Evolutionary conservation across 108 stramenopile genomes (phyloP), one percentile per base, ranked within the genome.

Genomic region (Skeletonema potamos): DNA sequence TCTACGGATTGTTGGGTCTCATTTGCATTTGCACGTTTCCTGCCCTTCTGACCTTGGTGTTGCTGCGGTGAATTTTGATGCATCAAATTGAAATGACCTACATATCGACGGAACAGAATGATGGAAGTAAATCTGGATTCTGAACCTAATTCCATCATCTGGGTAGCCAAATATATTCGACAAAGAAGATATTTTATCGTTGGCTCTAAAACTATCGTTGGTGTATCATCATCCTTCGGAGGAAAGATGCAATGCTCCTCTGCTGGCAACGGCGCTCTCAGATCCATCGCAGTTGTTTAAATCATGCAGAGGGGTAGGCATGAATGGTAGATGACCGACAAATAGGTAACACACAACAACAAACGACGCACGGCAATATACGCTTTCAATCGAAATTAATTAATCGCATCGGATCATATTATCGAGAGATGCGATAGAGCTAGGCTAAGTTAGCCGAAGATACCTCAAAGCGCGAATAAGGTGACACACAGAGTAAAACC

Each of bases 31-130:
- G 62, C 12, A 63, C 4, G 11, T 5, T 57, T 69, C 18, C 60
- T 61, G 39, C 62, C 46, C 24, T 73, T 33, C 18, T 66, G 66
- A 4, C 15, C 26, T 43, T 33, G 15, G 37, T 13, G 82, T 64
- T 24, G 43, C 37, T 63, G 32, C 26, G 3, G 18, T 4, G 0
- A 39, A 7, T 17, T 30, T 7, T 27, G 62, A 17, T 32, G 32
- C 9, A 72, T 41, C 13, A 59, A 59, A 18, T 44, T 27, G 26
- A 76, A 77, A 22, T 60, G 64, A 13, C 54, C 54, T 18, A 43
- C 77, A 70, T 86, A 93, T 28, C 92, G 86, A 72, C 88, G 85
- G 37, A 93, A 82, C 17, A 93, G 54, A 17, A 87, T 65, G 9
- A 90, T 11, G 18, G 81, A 81, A 6, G 88, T 79, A 41, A 86